A percentile compares a stretch with the other conserved stretches of the same genome.
phyloP scores from a whole-genome alignment of 2,329 filamentous ascomycete species.

The Fusarium nodosum region DNA sequence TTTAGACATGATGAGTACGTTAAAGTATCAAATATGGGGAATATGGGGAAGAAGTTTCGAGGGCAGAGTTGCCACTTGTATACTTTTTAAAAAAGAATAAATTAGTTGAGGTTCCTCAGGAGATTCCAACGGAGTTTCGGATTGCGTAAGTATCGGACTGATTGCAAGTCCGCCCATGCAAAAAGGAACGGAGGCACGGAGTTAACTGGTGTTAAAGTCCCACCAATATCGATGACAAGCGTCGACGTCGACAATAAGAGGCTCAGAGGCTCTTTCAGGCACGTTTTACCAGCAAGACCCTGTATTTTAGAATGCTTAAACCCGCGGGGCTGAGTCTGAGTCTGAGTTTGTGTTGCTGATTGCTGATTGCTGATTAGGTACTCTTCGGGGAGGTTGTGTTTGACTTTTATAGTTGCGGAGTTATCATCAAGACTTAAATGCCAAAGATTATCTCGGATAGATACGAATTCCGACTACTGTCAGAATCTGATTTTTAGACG shows the following conservation, averaged over 20 bases:
- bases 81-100: conserved; percentile 12
- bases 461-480: conserved; percentile 20
- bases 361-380: no score
- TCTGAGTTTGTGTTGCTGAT: not conserved
- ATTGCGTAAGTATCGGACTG: conserved; percentile 30
- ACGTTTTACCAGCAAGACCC: conserved; percentile 1
- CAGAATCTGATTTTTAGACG: conserved; percentile 15
- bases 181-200: conserved; percentile 25
- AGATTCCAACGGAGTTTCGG: conserved; percentile 46
- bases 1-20: conserved; percentile 36
- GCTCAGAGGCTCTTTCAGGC: not conserved
- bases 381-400: not conserved
- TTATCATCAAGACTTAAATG: conserved; percentile 9
- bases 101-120: conserved; percentile 43
- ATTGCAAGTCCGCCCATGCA: conserved; percentile 22
- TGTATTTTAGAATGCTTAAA: conserved; percentile 15
- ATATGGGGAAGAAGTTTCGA: conserved; percentile 3
- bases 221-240: conserved; percentile 24
- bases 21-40: conserved; percentile 4
- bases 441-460: conserved; percentile 20
- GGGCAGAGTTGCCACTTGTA: conserved; percentile 3
- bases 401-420: conserved; percentile 35
- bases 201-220: conserved; percentile 36
- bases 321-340: conserved; percentile 30
- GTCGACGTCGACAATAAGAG: conserved; percentile 29